These are phyloP conservation scores for Verticillium nubilum DNA, from an alignment of 2,329 filamentous ascomycete species.

Conservation along the genomic window DNA sequence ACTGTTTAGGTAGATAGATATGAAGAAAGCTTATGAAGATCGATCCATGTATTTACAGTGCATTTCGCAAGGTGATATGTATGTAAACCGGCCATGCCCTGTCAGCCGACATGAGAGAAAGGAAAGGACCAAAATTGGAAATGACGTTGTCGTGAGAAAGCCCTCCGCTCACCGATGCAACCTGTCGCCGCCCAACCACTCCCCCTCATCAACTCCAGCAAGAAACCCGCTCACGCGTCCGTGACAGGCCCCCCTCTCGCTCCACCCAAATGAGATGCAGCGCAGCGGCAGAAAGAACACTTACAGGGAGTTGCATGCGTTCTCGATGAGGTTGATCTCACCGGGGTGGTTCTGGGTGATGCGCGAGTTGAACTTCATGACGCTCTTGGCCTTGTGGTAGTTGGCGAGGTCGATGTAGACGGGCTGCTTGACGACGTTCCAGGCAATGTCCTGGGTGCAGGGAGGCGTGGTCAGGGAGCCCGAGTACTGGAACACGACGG, in stretches of 20 bases:
- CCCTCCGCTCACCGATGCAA: not conserved
- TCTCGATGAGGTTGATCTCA: conserved; percentile 33
- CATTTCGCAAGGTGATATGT: not conserved
- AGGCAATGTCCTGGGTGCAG: conserved; percentile 51
- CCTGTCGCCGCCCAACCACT: not conserved
- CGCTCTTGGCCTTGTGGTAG: conserved; percentile 44
- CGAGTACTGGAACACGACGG: conserved; percentile 42
- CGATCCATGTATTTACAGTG: not conserved
- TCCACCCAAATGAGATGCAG: too few relatives aligned
- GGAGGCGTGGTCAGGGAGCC: conserved; percentile 60
- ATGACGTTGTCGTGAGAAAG: not conserved
- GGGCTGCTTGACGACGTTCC: conserved; percentile 43
- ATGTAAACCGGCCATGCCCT: not conserved
- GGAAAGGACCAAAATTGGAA: not conserved
- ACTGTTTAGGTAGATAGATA: not conserved
- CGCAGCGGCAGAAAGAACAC: too few relatives aligned
- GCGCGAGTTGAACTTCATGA: conserved; percentile 51
- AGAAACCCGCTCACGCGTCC: not conserved
- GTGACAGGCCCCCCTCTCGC: not conserved
- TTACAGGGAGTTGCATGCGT: conserved; percentile 7
- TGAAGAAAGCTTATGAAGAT: not conserved
- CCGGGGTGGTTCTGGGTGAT: conserved; percentile 47
- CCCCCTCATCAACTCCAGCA: conserved; percentile 1
- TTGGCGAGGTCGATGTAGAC: conserved; percentile 41
- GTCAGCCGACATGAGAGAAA: not conserved